Conservation (phyloP, 2,329 filamentous ascomycete genomes). For the Aspergillus japonicus region DNA sequence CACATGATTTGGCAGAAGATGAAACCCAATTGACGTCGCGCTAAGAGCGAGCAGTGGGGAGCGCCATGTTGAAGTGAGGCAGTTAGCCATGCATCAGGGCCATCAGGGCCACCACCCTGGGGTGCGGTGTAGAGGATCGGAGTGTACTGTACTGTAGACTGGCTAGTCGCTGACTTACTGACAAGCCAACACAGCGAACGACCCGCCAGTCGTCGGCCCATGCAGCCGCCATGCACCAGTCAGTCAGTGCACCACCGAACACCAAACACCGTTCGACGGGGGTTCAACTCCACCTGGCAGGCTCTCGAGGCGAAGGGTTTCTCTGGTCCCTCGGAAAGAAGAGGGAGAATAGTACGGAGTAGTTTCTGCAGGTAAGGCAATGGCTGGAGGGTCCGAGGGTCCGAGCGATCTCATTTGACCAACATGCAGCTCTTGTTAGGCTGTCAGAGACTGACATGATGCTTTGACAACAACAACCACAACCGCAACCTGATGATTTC, state of each 20-base stretch:
- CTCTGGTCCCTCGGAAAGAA: constrained; percentile 7
- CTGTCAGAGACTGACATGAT: constrained; percentile 3
- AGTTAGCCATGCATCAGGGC: constrained; percentile 23
- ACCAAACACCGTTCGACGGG: not conserved
- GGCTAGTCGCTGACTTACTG: constrained; percentile 1
- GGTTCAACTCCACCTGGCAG: not conserved
- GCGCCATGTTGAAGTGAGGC: constrained; percentile 22
- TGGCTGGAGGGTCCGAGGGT: not conserved
- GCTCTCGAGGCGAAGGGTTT: not conserved
- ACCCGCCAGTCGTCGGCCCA: constrained; percentile 14
- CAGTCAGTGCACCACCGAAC: not conserved
- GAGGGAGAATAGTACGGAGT: not conserved
- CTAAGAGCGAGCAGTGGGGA: constrained; percentile 21
- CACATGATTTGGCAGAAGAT: constrained; percentile 20
- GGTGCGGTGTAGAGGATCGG: constrained; percentile 15
- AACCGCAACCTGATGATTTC: not conserved
- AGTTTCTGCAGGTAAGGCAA: constrained; percentile 5
- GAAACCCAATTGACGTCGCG: constrained; percentile 19
- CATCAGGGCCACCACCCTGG: constrained; percentile 17
- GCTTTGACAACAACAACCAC: constrained; percentile 1
- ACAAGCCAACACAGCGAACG: constrained; percentile 21
- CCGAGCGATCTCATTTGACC: constrained; percentile 7
- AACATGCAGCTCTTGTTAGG: constrained; percentile 8
- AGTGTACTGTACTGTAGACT: constrained; percentile 7
- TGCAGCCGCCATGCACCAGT: not conserved